Base-by-base conservation (phyloP, 1,139 yeast genomes). In the Yamadazyma aaseri region DNA sequence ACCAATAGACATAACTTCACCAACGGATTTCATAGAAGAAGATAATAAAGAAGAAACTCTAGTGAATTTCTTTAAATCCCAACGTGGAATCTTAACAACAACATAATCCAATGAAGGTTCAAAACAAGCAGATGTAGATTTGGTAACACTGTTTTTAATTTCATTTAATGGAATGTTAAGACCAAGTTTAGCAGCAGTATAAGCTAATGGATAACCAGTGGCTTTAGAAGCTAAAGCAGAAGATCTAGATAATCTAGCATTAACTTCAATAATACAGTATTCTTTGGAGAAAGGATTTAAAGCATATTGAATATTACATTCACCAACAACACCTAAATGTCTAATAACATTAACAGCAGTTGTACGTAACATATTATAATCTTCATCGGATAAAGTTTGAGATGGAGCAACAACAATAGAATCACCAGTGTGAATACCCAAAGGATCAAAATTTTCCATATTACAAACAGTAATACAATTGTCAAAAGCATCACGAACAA, bases 381-480 rank as follows among this genome's bases (percentile, higher is more conserved):
- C 98, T 63, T 89, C 97, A 57, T 92, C 97, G 20, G 96, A 85
- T 50, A 92, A 73, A 26, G 98, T 92, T 71, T 92, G 98, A 27
- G 97, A 90, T 38, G 98, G 98, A 39, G 98, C 98, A 55, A 92
- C 96, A 38, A 92, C 98, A 57, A 92, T 92, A 36, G 98, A 92
- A 63, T 92, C 98, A 75, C 98, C 98, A 45, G 98, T 92, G 63
- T 92, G 98, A 55, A 92, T 90, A 62, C 98, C 98, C 55, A 92
- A 78, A 33, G 98, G 98, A 69, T 92, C 98, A 53, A 92, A 92
- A 72, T 92, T 92, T 69, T 92, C 98, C 98, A 92, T 92, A 71
- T 92, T 92, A 79, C 98, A 92, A 44, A 92, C 98, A 35, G 98
- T 92, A 56, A 92, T 89, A 79, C 98, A 92, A 79, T 92, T 92